Evolutionary conservation across 257 asterid species (phyloP), one percentile per base, ranked within the genome.

Genomic region (Solanum sejunctum): DNA sequence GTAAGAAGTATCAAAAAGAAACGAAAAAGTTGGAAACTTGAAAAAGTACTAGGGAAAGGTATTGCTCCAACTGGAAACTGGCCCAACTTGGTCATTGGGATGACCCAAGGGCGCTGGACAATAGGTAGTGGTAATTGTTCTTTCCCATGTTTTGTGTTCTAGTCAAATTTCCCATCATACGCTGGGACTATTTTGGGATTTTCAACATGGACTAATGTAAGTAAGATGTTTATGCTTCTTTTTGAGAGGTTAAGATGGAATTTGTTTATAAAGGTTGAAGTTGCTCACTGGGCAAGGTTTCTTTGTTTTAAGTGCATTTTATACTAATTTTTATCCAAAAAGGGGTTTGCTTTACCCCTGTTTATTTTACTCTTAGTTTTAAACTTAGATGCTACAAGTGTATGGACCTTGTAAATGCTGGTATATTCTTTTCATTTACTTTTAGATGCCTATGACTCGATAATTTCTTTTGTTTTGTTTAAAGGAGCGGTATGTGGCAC

Each of bases 401-500:
- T 28, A 52, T 28, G 64, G 10, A 28, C 63, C 49, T 78, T 78
- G 12, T 52, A 78, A 52, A 52, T 78, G 66, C 28, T 51, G 47
- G 28, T 56, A 52, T 78, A 16, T 10, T 52, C 28, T 52, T 75
- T 75, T 75, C 82, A 23, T 51, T 51, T 75, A 51, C 23, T 75
- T 69, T 78, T 16, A 16, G 83, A 52, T 78, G 4, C 66, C 66
- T 52, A 15, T 75, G 10, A 78, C 49, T 52, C 26, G 28, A 52
- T 20, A 78, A 28, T 52, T 78, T 52, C 73, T 52, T 78, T 52
- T 70, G 28, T 26, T 81, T 55, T 45, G 63, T 87, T 64, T 85
- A 51, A 84, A 97, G 99, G 98, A 93, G 81, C 92, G 86, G 64
- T 92, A 90, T 88, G 84, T 83, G 28, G 89, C 89, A 67, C 91